Base-by-base conservation (phyloP, 192 early-diverging fungal genomes). In the Lobosporangium transversale region DNA sequence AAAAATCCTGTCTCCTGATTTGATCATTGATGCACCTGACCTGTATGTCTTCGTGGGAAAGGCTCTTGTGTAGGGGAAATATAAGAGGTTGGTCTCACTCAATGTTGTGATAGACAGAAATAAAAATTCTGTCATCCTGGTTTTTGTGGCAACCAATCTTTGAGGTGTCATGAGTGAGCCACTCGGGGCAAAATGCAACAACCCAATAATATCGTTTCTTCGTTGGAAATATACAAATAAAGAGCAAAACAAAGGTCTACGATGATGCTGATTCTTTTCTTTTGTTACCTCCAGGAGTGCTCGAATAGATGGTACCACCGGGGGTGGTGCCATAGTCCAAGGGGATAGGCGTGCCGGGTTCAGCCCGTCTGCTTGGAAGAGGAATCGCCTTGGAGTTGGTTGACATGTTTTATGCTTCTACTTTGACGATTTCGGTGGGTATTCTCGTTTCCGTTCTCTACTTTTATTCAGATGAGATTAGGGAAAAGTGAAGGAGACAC, bases 271-370 rank as follows among this genome's bases (percentile, higher is more conserved):
- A n/a, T n/a, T n/a, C n/a, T n/a, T n/a, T n/a, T n/a, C n/a, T n/a
- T n/a, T n/a, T n/a, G n/a, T 66, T 79, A 83, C 83, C 86, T 80
- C 85, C 84, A 53, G 88, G 88, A 17, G 88, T 88, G 53, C 81
- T 85, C 47, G 81, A 84, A 64, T 88, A 88, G 44, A 89, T 85
- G 43, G 86, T 88, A 26, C 86, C 88, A 26, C 71, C 71, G 51
- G 86, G 88, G 26, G 88, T 89, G 32, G 88, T 89, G 36, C 83
- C 84, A 62, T 86, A 89, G 62, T 87, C 70, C 60, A 76, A 68
- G 43, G 86, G 84, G 44, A 83, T 73, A 33, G 83, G 70, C 51
- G 80, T 79, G 47, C 80, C 84, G 54, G 84, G 75, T 10, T 74
- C 70, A 20, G 86, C 84, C 53, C 74, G 76, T 54, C 85, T 84